Base-by-base conservation (phyloP, 176 grass and related monocot genomes). In the Zizania latifolia region DNA sequence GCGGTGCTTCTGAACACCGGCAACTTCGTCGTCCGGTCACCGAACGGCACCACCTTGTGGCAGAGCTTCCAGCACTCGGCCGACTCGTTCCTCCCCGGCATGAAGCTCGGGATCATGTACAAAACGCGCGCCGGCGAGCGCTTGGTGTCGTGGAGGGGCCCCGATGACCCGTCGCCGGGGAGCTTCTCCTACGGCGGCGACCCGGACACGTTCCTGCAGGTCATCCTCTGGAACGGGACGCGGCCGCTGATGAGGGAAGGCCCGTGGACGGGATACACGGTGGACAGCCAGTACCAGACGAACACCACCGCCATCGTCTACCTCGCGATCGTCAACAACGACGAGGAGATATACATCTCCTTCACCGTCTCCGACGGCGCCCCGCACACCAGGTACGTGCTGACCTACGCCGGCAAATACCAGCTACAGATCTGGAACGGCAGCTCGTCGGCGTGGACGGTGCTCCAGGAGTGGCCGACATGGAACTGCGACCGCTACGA, bases 31-130 rank as follows among this genome's bases (percentile, higher is more conserved):
- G 10, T 59, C 35, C 59, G 32, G 34, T 32, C 48, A 0, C 19
- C 36, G 37, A n/a, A 60, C 55, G 58, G 58, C 75, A 23, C 69
- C 5, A 12, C 17, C 0, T 2, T 67, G 15, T 89, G 81, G 81
- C 71, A 88, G 75, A 83, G 86, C 68, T 88, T 88, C 65, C 80
- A 88, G 38, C 34, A 88, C 41, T 75, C 53, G 1, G 66, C 76
- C 6, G 86, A 89, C 65, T 72, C 86, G 10, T 8, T 84, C 50
- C 1, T 92, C 11, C 90, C 86, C 0, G 72, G 38, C 2, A 83
- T 86, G 86, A 89, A 70, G 83, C 4, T 81, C 8, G 53, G 64
- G 5, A 50, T 68, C 2, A 77, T 36, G 30, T 9, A 63, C 64
- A 54, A 16, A 1, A 50, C 60, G 4, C 19, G 2, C 2, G 8